Conservation (phyloP, 1,284 basidiomycete genomes). For the Apiotrichum veenhuisii region DNA sequence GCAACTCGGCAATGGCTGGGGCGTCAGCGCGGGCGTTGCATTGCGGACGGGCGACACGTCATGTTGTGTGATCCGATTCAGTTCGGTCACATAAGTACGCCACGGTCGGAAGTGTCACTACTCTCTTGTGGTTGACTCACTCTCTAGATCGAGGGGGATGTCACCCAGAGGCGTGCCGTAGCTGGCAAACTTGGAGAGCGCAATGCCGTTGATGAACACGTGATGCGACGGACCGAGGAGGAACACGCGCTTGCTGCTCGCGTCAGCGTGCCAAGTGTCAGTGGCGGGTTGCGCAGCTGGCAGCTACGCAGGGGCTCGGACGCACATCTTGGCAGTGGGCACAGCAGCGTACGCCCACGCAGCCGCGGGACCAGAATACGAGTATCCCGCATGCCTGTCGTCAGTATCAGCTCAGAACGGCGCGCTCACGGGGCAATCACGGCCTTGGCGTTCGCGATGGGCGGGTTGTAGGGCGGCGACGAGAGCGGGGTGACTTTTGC, state of each 20-base stretch:
- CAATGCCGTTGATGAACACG: slow-evolving; percentile 79
- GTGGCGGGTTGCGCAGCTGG: too few species aligned
- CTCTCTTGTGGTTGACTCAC: slow-evolving; percentile 53
- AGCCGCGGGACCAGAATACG: slow-evolving; percentile 88
- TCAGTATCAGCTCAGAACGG: not conserved
- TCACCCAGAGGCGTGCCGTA: slow-evolving; percentile 87
- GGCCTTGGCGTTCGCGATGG: slow-evolving; percentile 75
- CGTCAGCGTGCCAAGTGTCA: too few species aligned
- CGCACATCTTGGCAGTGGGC: slow-evolving; percentile 73
- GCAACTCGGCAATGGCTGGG: slow-evolving; percentile 67
- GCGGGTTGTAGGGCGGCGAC: slow-evolving; percentile 57
- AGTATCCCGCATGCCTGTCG: slow-evolving; percentile 87
- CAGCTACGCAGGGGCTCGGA: not conserved
- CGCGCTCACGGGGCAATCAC: slow-evolving; percentile 85
- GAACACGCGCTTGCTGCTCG: slow-evolving; percentile 76
- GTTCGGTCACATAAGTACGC: too few species aligned
- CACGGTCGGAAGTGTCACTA: too few species aligned
- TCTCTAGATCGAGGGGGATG: slow-evolving; percentile 69
- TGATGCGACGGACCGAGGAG: slow-evolving; percentile 96
- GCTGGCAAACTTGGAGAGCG: slow-evolving; percentile 67
- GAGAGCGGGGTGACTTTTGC: slow-evolving; percentile 56
- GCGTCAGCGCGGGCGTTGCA: too few species aligned
- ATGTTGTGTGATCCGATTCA: too few species aligned
- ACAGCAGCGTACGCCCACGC: slow-evolving; percentile 95
- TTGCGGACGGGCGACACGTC: too few species aligned